Evolutionary conservation across 2,329 filamentous ascomycete genomes (phyloP).

Genomic region (Talaromyces islandicus): DNA sequence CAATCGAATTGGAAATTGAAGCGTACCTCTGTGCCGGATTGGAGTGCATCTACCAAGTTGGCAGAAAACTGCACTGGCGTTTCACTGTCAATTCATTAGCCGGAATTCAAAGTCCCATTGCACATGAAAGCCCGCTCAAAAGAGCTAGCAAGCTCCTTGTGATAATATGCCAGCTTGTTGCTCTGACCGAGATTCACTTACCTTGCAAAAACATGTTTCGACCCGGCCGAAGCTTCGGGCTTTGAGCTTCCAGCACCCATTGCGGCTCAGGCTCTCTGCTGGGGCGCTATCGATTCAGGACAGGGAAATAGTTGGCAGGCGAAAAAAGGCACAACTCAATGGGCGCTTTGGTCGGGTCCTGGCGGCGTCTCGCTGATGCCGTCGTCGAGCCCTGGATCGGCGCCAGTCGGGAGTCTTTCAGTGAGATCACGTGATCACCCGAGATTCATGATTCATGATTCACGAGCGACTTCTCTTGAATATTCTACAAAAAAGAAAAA

Average conservation of each 20-base stretch:
- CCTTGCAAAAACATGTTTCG: constrained; percentile 59
- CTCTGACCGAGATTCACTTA: constrained; percentile 30
- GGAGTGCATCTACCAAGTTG: constrained; percentile 73
- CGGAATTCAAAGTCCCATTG: background rate
- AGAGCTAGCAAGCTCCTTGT: background rate
- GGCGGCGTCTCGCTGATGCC: constrained; percentile 1
- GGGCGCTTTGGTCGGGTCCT: background rate
- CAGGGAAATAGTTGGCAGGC: background rate
- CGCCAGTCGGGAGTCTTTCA: constrained; percentile 1
- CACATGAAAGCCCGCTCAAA: background rate
- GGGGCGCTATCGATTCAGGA: background rate
- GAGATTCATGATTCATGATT: background rate
- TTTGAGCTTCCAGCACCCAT: constrained; percentile 62
- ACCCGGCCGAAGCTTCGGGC: constrained; percentile 43
- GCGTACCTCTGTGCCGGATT: constrained; percentile 75
- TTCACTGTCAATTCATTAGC: constrained; percentile 36
- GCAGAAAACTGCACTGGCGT: constrained; percentile 68
- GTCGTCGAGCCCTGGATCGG: constrained; percentile 7
- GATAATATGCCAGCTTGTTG: background rate
- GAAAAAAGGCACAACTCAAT: background rate
- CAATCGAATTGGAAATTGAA: background rate
- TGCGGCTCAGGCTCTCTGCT: constrained; percentile 15
- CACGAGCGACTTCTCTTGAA: background rate
- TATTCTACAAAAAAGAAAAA: background rate
- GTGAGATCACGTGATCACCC: constrained; percentile 3